phyloP scores from a whole-genome alignment of 768 basidiomycete species.

The Leccinum truebloodii region DNA sequence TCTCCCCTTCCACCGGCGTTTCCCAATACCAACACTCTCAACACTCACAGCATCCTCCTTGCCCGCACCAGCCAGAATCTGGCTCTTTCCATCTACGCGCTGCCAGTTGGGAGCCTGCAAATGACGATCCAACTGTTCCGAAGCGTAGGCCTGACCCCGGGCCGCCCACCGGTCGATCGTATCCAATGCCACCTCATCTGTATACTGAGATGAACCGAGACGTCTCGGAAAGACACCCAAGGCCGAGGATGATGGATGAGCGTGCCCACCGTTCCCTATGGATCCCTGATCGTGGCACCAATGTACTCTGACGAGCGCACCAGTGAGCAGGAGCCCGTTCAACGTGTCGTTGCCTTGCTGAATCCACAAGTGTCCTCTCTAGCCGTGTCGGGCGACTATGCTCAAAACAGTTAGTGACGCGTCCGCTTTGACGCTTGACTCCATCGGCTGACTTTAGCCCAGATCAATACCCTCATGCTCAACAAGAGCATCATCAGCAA shows the following conservation, averaged over 20 bases:
- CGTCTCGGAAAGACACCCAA: slow-evolving; percentile 28
- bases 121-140: slow-evolving; percentile 37
- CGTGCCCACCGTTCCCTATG: slow-evolving; percentile 40
- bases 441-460: slow-evolving; percentile 19
- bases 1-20: slow-evolving; percentile 25
- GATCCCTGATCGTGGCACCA: slow-evolving; percentile 43
- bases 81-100: slow-evolving; percentile 54
- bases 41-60: slow-evolving; percentile 28
- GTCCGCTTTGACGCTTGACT: slow-evolving; percentile 7
- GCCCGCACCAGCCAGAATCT: slow-evolving; percentile 31
- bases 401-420: slow-evolving; percentile 42
- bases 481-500: slow-evolving; percentile 37
- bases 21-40: slow-evolving; percentile 33
- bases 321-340: slow-evolving; percentile 38
- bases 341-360: slow-evolving; percentile 14
- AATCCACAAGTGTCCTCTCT: slow-evolving; percentile 20
- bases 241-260: slow-evolving; percentile 34
- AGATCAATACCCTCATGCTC: slow-evolving; percentile 36
- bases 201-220: slow-evolving; percentile 37
- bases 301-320: slow-evolving; percentile 61
- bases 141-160: slow-evolving; percentile 38
- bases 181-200: slow-evolving; percentile 35
- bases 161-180: slow-evolving; percentile 35
- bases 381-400: slow-evolving; percentile 47
- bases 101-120: slow-evolving; percentile 54